Evolutionary conservation across 106 monocot species (phyloP).

Genomic region (Posidonia australis): DNA sequence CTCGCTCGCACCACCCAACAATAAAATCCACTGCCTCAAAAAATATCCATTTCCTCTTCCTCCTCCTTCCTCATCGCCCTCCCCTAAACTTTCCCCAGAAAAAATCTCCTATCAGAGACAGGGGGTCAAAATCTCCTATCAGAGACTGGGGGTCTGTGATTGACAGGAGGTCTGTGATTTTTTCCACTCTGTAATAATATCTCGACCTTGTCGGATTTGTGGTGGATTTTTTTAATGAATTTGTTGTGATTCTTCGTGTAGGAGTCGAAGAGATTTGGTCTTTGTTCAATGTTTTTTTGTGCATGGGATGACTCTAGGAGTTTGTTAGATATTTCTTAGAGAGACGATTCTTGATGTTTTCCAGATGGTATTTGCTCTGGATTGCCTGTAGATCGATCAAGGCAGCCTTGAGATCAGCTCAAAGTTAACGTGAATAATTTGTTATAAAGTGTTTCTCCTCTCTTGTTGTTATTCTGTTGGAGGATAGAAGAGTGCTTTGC

Average conservation of each 20-base stretch:
- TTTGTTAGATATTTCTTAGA: background rate
- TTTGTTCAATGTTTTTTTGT: background rate
- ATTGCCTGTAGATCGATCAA: constrained; percentile 1
- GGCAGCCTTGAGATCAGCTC: background rate
- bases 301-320: background rate
- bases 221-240: background rate
- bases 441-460: background rate
- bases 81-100: background rate
- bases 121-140: too few relatives aligned
- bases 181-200: too few relatives aligned
- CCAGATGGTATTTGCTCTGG: background rate
- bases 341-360: background rate
- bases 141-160: too few relatives aligned
- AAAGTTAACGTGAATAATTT: constrained; percentile 4
- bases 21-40: background rate
- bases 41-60: constrained; percentile 5
- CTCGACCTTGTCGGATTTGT: background rate
- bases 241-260: background rate
- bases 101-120: background rate
- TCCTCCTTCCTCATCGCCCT: background rate
- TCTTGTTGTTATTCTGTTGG: background rate
- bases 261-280: background rate
- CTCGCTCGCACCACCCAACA: background rate
- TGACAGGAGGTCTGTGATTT: background rate
- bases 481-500: background rate